Percentiles rank a stretch among this genome's conserved stretches.
phyloP scores from a whole-genome alignment of 2,329 filamentous ascomycete species.

The Verticillium tricorpus region DNA sequence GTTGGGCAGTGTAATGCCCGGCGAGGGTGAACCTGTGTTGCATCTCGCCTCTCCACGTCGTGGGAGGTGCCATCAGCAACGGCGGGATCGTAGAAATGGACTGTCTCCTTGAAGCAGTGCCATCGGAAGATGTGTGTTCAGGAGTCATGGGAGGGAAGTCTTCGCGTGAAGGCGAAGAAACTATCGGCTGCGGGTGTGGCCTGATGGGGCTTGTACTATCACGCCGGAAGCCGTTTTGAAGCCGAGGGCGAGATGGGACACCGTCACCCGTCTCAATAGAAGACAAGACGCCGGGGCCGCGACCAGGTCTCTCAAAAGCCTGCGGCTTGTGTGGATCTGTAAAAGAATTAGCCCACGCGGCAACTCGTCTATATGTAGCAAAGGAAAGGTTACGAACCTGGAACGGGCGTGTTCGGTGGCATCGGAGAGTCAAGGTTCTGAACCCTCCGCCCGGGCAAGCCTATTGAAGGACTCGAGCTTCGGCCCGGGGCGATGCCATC shows the following conservation, averaged over 20 bases:
- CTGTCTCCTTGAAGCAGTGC: background rate
- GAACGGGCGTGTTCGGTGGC: conserved; percentile 42
- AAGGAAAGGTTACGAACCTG: conserved; percentile 26
- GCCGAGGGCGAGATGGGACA: conserved; percentile 16
- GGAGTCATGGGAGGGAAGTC: conserved; percentile 24
- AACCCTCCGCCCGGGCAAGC: conserved; percentile 41
- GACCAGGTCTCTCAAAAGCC: background rate
- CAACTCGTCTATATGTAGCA: background rate
- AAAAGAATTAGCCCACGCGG: background rate
- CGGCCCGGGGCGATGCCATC: conserved; percentile 33
- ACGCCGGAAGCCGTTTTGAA: conserved; percentile 24
- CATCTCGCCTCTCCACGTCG: conserved; percentile 25
- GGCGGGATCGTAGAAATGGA: conserved; percentile 25
- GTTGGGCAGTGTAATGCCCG: conserved; percentile 27
- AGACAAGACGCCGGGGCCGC: background rate
- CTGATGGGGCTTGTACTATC: conserved; percentile 21
- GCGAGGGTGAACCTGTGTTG: conserved; percentile 28
- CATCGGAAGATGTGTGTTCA: conserved; percentile 16
- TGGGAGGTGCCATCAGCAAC: conserved; percentile 47
- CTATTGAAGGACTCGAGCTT: conserved; percentile 30
- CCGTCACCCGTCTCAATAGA: background rate
- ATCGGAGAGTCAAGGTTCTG: conserved; percentile 53
- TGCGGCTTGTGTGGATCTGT: conserved; percentile 27
- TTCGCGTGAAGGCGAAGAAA: conserved; percentile 37
- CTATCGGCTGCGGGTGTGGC: conserved; percentile 25